These are phyloP conservation scores for Trypanosoma rangeli DNA, from an alignment of 208 protist genomes.

Conservation along the genomic window DNA sequence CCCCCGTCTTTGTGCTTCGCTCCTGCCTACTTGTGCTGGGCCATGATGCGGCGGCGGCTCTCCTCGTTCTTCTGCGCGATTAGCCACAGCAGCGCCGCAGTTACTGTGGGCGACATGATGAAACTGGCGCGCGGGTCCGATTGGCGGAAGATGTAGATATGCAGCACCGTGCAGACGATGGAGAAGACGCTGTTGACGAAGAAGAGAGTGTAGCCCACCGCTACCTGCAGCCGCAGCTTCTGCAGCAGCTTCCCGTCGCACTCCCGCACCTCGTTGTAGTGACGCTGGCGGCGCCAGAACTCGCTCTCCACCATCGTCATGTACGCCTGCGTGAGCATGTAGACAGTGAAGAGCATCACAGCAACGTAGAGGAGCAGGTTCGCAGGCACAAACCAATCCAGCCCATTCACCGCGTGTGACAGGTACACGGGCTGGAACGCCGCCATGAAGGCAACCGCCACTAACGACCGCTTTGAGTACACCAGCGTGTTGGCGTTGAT, in stretches of 20 bases:
- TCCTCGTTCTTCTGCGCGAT: constrained; percentile 91
- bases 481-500: constrained; percentile 84
- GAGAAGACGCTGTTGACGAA: constrained; percentile 88
- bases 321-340: constrained; percentile 85
- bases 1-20: not conserved
- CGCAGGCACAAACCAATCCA: constrained; percentile 55
- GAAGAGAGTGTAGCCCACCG: constrained; percentile 79
- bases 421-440: constrained; percentile 86
- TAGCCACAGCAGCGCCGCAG: constrained; percentile 80
- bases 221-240: constrained; percentile 77
- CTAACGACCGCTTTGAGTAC: constrained; percentile 71
- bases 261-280: constrained; percentile 79
- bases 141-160: constrained; percentile 87
- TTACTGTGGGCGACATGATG: constrained; percentile 78
- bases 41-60: constrained; percentile 83
- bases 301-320: constrained; percentile 85
- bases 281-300: constrained; percentile 88
- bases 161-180: constrained; percentile 62
- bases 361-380: constrained; percentile 65
- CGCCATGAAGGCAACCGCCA: constrained; percentile 58
- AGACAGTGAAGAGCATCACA: constrained; percentile 56
- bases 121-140: constrained; percentile 77
- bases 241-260: constrained; percentile 63
- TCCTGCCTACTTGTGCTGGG: constrained; percentile 52
- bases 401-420: constrained; percentile 80